Conservation (phyloP, 1,284 basidiomycete genomes). For the Papiliotrema flavescens region DNA sequence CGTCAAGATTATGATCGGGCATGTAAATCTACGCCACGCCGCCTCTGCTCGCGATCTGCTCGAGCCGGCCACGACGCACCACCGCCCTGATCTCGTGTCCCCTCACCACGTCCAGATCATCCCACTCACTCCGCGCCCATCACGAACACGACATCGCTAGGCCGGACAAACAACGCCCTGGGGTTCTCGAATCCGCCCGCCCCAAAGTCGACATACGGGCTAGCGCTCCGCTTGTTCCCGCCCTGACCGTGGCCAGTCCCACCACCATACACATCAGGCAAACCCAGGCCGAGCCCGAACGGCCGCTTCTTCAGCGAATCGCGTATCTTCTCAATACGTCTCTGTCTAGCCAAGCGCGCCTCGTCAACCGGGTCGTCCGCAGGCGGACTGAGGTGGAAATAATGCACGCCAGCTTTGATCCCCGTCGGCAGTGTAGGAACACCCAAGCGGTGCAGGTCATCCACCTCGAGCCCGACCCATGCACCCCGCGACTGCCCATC, state of each 20-base stretch:
- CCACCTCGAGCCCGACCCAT: constrained; percentile 90
- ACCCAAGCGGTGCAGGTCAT: constrained; percentile 55
- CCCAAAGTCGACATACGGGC: constrained; percentile 14
- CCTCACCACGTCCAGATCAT: neutral
- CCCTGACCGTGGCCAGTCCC: neutral
- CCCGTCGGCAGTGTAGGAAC: constrained; percentile 27
- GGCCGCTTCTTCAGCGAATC: neutral
- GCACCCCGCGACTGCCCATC: constrained; percentile 54
- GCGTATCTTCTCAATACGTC: constrained; percentile 17
- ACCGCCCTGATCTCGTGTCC: neutral
- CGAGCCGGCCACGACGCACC: neutral
- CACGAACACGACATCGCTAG: constrained; percentile 40
- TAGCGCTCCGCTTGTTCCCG: constrained; percentile 11
- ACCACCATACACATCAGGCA: neutral
- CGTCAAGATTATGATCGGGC: too few species aligned
- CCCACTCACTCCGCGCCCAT: constrained; percentile 29
- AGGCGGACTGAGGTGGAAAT: constrained; percentile 30
- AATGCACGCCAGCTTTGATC: constrained; percentile 24
- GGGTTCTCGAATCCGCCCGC: constrained; percentile 15
- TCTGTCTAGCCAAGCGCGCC: constrained; percentile 10
- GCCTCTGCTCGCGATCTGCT: too few species aligned
- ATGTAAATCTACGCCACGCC: too few species aligned
- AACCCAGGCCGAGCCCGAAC: neutral
- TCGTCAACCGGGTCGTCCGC: neutral
- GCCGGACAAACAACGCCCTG: constrained; percentile 39